Evolutionary conservation across 495 filamentous ascomycete species (phyloP), one percentile per base, ranked within the genome.

Genomic region (Penicillium angulare): DNA sequence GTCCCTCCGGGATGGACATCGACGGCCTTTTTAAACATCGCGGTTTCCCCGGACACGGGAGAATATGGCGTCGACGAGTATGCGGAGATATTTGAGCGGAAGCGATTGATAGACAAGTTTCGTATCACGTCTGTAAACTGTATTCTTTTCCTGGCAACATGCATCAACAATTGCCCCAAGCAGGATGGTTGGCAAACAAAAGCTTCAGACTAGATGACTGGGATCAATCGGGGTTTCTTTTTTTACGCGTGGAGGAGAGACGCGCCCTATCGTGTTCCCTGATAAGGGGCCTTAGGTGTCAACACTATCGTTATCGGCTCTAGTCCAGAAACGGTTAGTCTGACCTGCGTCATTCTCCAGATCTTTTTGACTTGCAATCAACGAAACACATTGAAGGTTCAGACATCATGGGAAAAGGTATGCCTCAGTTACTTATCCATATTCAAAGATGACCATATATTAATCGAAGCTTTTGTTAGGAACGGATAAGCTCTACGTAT

Each of bases 401-500:
- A 13, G 7, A 23, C 57, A 67, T 39, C 0, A 85, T 85, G 81
- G 81, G 81, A 35, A 83, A 83, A 76, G 79, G 79, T 82, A 57
- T 56, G 73, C 63, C 7, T 17, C 7, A 4, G 2, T 7, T 20
- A 16, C 34, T 21, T 13, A n/a, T 27, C 10, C 3, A n/a, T n/a
- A n/a, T n/a, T n/a, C n/a, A n/a, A n/a, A n/a, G n/a, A n/a, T 1
- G 21, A 24, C 2, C 12, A 36, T 10, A 9, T 0, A 20, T 57
- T 66, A 53, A 65, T 41, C 18, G 32, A 33, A 17, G 31, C 38
- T 35, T 23, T 27, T 21, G 33, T 9, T 47, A 84, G 81, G 82
- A 64, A 84, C 81, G 40, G 82, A 85, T 59, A 92, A 92, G 65
- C 79, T 92, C 52, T 92, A 95, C 68, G 83, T 85, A 80, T 41